phyloP scores from a whole-genome alignment of 78 protist genomes.

The Dictyostelium intermedium region DNA sequence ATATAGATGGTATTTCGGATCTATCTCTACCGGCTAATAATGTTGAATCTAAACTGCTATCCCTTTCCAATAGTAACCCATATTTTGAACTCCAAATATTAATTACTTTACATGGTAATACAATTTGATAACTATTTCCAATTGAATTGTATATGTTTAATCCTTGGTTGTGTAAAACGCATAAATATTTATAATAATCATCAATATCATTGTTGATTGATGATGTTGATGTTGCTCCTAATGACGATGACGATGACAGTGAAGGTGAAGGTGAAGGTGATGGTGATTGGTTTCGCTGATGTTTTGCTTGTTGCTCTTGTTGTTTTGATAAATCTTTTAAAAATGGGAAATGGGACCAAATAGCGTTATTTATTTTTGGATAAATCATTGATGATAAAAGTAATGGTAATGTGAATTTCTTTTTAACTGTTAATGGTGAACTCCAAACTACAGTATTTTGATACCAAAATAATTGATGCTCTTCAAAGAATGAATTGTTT shows the following conservation, averaged over 20 bases:
- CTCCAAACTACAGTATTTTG: conserved; percentile 28
- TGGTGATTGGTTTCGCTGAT: not conserved
- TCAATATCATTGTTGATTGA: not conserved
- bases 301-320: not conserved
- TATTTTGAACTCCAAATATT: conserved; percentile 14
- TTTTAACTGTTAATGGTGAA: conserved; percentile 3
- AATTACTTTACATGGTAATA: conserved; percentile 42
- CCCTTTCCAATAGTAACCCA: conserved; percentile 57
- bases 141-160: conserved; percentile 33
- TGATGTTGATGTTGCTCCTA: not conserved
- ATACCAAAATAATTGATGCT: conserved; percentile 39
- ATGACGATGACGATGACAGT: not conserved
- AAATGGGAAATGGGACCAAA: conserved; percentile 21
- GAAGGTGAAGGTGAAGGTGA: too few relatives aligned
- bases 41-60: not conserved
- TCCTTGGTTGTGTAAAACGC: not conserved
- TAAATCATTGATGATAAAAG: conserved; percentile 1
- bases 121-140: conserved; percentile 26
- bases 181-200: not conserved
- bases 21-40: not conserved
- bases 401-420: conserved; percentile 7
- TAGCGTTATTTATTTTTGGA: not conserved
- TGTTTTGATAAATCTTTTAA: not conserved
- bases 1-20: conserved; percentile 33
- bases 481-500: not conserved